Conservation (phyloP, 179 eudicot species). For the Silene noctiflora region DNA sequence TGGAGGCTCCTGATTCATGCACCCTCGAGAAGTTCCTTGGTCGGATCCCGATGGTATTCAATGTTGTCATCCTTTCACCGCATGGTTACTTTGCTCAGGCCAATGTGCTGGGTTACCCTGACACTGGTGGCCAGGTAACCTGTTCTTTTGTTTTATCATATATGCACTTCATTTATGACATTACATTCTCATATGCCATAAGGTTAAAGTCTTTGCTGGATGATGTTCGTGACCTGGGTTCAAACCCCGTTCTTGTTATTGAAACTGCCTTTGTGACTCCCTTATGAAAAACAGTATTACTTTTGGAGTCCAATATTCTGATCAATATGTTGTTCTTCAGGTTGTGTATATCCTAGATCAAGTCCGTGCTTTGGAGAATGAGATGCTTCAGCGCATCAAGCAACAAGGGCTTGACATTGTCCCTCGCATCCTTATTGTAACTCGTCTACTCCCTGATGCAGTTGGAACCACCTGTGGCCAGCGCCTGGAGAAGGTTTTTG, state of each 20-base stretch:
- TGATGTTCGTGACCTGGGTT: too few species aligned
- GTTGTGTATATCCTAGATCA: slow-evolving; percentile 84
- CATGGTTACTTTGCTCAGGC: slow-evolving; percentile 69
- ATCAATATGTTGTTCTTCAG: slow-evolving; percentile 21
- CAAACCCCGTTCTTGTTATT: too few species aligned
- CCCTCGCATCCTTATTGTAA: slow-evolving; percentile 73
- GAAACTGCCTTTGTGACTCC: too few species aligned
- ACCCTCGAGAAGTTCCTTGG: slow-evolving; percentile 53
- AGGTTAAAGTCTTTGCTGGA: background rate
- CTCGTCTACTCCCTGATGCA: slow-evolving; percentile 85
- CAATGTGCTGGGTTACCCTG: slow-evolving; percentile 64
- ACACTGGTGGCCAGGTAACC: slow-evolving; percentile 61
- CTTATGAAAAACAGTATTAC: background rate
- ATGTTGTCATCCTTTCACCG: slow-evolving; percentile 52
- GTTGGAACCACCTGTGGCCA: slow-evolving; percentile 85
- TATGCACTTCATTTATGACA: too few species aligned
- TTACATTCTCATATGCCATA: background rate
- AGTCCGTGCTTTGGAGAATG: slow-evolving; percentile 80
- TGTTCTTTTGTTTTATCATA: too few species aligned
- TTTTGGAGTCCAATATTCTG: background rate
- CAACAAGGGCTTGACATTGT: slow-evolving; percentile 75
- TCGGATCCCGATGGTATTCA: slow-evolving; percentile 50
- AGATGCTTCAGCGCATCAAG: slow-evolving; percentile 77
- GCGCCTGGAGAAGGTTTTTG: slow-evolving; percentile 72
- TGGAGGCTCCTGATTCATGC: slow-evolving; percentile 50